Evolutionary conservation across 169 alveolate species (phyloP).

Genomic region (Blepharisma undulans): DNA sequence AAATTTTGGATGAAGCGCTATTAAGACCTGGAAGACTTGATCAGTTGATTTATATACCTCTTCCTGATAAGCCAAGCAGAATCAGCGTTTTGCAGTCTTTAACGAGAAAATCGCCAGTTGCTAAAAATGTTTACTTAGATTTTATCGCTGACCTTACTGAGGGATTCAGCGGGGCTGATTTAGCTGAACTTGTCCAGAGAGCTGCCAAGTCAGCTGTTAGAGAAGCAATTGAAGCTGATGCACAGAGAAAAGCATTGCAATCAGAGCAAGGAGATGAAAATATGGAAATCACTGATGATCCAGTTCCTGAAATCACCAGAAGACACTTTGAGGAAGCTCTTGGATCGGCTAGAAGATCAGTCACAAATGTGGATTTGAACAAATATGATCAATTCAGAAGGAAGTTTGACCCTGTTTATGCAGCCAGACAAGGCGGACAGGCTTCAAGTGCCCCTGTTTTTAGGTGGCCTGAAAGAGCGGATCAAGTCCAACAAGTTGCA

Average conservation of each 20-base stretch:
- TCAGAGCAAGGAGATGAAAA: conserved; percentile 45
- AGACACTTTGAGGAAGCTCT: conserved; percentile 99
- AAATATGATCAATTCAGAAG: conserved; percentile 96
- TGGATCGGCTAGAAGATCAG: conserved; percentile 97
- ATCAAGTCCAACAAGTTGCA: not conserved
- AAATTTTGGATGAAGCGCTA: conserved; percentile 98
- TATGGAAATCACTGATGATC: conserved; percentile 78
- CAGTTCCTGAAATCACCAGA: conserved; percentile 95
- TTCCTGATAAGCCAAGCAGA: conserved; percentile 99
- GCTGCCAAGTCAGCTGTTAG: conserved; percentile 99
- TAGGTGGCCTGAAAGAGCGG: conserved; percentile 42
- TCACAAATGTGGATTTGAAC: conserved; percentile 89
- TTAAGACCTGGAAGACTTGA: conserved; percentile 99
- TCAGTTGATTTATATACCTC: conserved; percentile 98
- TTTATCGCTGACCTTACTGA: conserved; percentile 98
- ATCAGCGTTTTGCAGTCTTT: conserved; percentile 94
- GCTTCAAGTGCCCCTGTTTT: not conserved
- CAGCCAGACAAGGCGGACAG: conserved; percentile 88
- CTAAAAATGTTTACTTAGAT: conserved; percentile 95
- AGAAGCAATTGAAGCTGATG: conserved; percentile 92
- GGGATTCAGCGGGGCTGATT: conserved; percentile 99
- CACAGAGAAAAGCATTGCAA: conserved; percentile 61
- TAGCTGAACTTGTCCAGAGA: conserved; percentile 98
- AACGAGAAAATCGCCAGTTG: conserved; percentile 97
- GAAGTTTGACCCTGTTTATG: conserved; percentile 98